phyloP scores from a whole-genome alignment of 2,329 filamentous ascomycete genomes.

The Chrysoporthe deuterocubensis region DNA sequence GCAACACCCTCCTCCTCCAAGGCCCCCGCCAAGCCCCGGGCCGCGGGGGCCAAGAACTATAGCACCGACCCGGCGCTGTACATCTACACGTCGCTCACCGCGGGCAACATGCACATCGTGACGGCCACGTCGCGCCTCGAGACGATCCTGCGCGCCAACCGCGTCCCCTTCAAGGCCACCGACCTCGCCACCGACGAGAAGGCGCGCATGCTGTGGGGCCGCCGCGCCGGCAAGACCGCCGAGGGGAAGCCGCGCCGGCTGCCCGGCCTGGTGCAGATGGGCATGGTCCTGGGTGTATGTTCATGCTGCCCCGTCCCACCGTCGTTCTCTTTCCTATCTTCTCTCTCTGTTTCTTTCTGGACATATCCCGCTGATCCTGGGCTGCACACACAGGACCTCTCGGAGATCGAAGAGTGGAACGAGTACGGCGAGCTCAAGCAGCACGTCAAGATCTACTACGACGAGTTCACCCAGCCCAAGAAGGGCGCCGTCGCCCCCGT shows the following conservation, averaged over 20 bases:
- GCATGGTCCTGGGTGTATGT: slow-evolving; percentile 82
- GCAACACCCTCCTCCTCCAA: slow-evolving; percentile 18
- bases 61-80: slow-evolving; percentile 76
- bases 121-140: slow-evolving; percentile 95
- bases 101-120: slow-evolving; percentile 93
- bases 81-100: slow-evolving; percentile 94
- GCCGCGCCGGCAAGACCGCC: slow-evolving; percentile 75
- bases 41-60: slow-evolving; percentile 42
- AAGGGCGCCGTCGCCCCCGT: slow-evolving; percentile 56
- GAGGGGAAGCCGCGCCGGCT: slow-evolving; percentile 72
- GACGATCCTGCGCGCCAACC: slow-evolving; percentile 93
- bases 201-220: slow-evolving; percentile 85
- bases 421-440: slow-evolving; percentile 95
- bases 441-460: slow-evolving; percentile 73
- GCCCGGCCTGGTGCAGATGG: slow-evolving; percentile 86
- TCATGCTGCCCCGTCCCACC: not conserved
- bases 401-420: slow-evolving; percentile 98
- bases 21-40: not conserved
- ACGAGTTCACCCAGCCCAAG: slow-evolving; percentile 63
- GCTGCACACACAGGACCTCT: slow-evolving; percentile 69
- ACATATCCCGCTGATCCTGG: no score
- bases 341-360: slow-evolving; percentile 10
- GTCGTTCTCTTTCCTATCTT: slow-evolving; percentile 4
- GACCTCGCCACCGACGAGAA: slow-evolving; percentile 90
- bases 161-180: slow-evolving; percentile 88